These are phyloP conservation scores for Colletotrichum sojae DNA, from an alignment of 2,329 filamentous ascomycete species.

Conservation along the genomic window DNA sequence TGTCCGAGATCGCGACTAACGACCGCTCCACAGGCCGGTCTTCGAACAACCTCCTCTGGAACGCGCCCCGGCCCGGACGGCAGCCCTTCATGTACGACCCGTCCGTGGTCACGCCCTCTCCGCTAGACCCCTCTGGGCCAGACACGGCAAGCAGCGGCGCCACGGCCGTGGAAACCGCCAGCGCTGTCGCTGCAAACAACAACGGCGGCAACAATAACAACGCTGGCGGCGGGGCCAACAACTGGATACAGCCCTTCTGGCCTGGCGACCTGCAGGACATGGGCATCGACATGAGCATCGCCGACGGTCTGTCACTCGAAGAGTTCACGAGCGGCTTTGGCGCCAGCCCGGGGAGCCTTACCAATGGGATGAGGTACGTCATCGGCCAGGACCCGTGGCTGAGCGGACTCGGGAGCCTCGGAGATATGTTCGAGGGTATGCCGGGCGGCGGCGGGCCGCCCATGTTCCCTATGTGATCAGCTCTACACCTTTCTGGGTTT, in stretches of 20 bases:
- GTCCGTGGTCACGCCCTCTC: conserved; percentile 11
- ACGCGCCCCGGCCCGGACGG: conserved; percentile 45
- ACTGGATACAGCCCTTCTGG: conserved; percentile 29
- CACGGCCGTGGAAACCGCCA: conserved; percentile 9
- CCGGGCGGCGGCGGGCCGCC: conserved; percentile 46
- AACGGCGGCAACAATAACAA: conserved; percentile 5
- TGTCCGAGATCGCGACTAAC: conserved; percentile 70
- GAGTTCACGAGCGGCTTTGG: conserved; percentile 40
- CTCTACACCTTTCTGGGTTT: not conserved
- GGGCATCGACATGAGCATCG: conserved; percentile 36
- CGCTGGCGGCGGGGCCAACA: not conserved
- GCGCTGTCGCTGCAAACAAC: not conserved
- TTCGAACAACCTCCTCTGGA: conserved; percentile 41
- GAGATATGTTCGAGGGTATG: conserved; percentile 52
- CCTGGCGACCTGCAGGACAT: conserved; percentile 31
- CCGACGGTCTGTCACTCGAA: conserved; percentile 37
- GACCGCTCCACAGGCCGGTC: conserved; percentile 45
- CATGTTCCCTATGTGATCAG: conserved; percentile 53
- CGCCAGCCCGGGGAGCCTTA: conserved; percentile 32
- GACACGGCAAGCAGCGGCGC: conserved; percentile 20
- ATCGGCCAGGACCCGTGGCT: conserved; percentile 58
- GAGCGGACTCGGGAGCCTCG: conserved; percentile 50
- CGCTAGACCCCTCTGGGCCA: conserved; percentile 18
- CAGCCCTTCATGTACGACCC: conserved; percentile 57
- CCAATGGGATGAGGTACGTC: conserved; percentile 51